A percentile compares a stretch with the other conserved stretches of the same genome.
phyloP scores from a whole-genome alignment of 116 monocot species.

The Posidonia oceanica region DNA sequence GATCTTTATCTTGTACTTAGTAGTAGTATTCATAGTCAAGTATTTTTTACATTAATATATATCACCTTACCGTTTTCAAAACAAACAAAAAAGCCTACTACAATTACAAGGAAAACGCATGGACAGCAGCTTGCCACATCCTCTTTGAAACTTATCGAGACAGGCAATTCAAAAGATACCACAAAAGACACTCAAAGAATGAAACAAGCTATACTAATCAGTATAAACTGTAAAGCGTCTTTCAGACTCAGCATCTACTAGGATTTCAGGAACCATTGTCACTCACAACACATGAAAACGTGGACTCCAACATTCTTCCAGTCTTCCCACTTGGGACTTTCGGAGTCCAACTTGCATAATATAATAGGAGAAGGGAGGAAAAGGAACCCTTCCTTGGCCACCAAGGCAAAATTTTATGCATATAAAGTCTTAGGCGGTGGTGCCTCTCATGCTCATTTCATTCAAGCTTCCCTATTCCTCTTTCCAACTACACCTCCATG shows the following conservation, averaged over 20 bases:
- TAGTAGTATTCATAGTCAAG: too few relatives aligned
- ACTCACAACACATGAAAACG: slow-evolving; percentile 2
- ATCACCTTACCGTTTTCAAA: too few relatives aligned
- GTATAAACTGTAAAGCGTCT: neutral
- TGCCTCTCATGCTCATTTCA: neutral
- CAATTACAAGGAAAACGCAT: too few relatives aligned
- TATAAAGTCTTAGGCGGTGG: neutral
- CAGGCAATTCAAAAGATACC: too few relatives aligned
- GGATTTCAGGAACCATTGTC: slow-evolving; percentile 11
- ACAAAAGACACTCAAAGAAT: too few relatives aligned
- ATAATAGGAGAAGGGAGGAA: slow-evolving; percentile 1
- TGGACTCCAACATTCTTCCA: slow-evolving; percentile 6
- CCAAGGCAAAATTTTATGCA: slow-evolving; percentile 13
- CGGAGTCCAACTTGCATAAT: neutral
- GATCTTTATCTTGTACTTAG: too few relatives aligned
- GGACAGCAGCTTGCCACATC: too few relatives aligned
- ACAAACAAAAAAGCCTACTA: too few relatives aligned
- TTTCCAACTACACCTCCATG: neutral
- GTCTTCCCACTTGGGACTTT: neutral
- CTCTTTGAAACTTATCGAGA: too few relatives aligned
- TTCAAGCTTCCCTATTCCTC: neutral
- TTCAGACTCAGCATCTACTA: slow-evolving; percentile 33
- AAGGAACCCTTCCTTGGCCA: slow-evolving; percentile 15
- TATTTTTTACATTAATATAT: too few relatives aligned
- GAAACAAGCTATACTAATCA: too few relatives aligned